Evolutionary conservation across 495 filamentous ascomycete genomes (phyloP), one percentile per base, ranked within the genome.

Genomic region (Lophium mytilinum): DNA sequence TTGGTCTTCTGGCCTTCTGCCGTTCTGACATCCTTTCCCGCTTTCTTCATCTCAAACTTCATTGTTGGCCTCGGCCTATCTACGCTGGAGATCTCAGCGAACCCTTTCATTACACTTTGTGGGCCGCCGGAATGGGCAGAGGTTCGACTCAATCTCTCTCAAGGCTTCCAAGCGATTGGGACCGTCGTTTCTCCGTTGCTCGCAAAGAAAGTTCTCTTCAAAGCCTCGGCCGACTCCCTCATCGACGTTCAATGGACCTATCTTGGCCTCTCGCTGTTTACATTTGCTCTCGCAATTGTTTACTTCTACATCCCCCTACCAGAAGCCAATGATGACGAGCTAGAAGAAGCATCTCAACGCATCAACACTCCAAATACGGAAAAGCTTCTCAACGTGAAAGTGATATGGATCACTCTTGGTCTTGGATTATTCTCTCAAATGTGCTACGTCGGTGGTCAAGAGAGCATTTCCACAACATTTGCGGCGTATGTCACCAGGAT

Each of bases 1-100:
- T 68, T 87, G n/a, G 71, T 86, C 12, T 88, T 86, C 69, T 88
- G 85, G 85, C 85, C 85, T 0, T 83, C 83, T 7, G 82, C 84
- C 1, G 83, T 87, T 8, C 71, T 87, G 39, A 79, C 77, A 0
- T 86, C 83, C 0, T 86, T 83, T 35, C 72, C 78, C 3, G 83
- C 84, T 4, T 86, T 87, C 52, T 71, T 81, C 11, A 66, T 86
- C 43, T 84, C 81, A 2, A 86, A 87, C 58, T 83, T 86, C 58
- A 79, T 88, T 52, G 79, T 85, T 9, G 85, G 82, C 0, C 73
- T 81, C 37, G 85, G 85, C 0, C 73, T 85, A 9, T 78, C 80
- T 1, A 80, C 81, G 1, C 64, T 88, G 42, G 85, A 88, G 63
- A 79, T 81, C 0, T 76, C 80, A 5, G 83, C 80, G 9, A 88